A percentile compares a stretch with the other conserved stretches of the same genome.
Evolutionary conservation across 108 stramenopile genomes (phyloP).

Genomic region (Nannochloropsis gaditana): DNA sequence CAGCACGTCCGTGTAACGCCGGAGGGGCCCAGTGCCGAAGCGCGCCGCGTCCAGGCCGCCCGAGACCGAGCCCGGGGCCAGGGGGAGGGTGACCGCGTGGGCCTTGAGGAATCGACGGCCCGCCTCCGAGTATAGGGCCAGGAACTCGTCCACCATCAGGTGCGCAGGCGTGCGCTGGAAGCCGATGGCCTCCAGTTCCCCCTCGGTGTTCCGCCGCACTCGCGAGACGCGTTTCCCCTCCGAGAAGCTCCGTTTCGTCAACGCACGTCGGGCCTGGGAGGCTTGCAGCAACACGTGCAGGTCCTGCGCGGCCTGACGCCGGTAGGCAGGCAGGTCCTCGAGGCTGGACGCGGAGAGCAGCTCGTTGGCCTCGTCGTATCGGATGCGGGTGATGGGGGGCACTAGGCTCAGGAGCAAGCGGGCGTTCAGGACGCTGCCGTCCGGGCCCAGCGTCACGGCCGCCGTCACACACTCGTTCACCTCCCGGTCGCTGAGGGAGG

Average conservation of each 20-base stretch:
- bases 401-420: slow-evolving; percentile 33
- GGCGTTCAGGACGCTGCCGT: slow-evolving; percentile 24
- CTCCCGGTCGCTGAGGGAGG: slow-evolving; percentile 26
- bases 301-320: not conserved
- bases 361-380: slow-evolving; percentile 29
- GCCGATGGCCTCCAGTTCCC: not conserved
- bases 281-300: not conserved
- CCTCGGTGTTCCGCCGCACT: not conserved
- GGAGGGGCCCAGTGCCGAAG: slow-evolving; percentile 40
- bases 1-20: slow-evolving; percentile 36
- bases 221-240: not conserved
- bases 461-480: slow-evolving; percentile 40
- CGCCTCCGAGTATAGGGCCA: slow-evolving; percentile 40
- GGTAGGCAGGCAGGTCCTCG: not conserved
- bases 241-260: not conserved
- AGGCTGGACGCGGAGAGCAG: not conserved
- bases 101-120: slow-evolving; percentile 22
- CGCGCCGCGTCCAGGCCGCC: not conserved
- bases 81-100: slow-evolving; percentile 30
- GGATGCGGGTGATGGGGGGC: slow-evolving; percentile 24
- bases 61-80: slow-evolving; percentile 24
- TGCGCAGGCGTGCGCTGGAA: not conserved
- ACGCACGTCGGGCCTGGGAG: not conserved
- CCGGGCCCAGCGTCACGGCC: slow-evolving; percentile 28
- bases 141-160: slow-evolving; percentile 33